Conservation (phyloP, 1,284 basidiomycete genomes). For the Cryptococcus neoformans region DNA sequence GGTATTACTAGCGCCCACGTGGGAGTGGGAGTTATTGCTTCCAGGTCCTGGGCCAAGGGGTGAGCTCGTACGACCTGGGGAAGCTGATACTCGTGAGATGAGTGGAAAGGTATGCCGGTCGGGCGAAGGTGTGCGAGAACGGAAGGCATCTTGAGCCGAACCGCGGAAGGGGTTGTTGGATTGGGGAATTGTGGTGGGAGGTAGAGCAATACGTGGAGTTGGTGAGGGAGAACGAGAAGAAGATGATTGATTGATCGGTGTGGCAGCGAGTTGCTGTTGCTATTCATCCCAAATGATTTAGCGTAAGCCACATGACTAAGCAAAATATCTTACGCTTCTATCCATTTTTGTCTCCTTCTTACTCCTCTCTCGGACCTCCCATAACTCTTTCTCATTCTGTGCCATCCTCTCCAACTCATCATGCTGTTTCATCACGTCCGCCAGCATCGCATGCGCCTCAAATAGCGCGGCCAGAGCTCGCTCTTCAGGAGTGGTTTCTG, state of each 20-base stretch:
- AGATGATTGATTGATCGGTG: conserved; percentile 13
- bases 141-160: conserved; percentile 3
- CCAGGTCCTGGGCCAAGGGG: conserved; percentile 19
- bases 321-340: conserved; percentile 23
- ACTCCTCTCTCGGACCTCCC: conserved; percentile 45
- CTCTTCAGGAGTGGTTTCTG: conserved; percentile 29
- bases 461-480: conserved; percentile 39
- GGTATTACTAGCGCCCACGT: too few relatives aligned
- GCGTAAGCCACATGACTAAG: background rate
- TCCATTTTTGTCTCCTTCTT: conserved; percentile 47
- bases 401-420: conserved; percentile 42
- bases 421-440: conserved; percentile 41
- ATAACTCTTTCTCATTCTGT: conserved; percentile 36
- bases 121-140: conserved; percentile 36
- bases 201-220: conserved; percentile 17
- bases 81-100: conserved; percentile 16
- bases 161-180: conserved; percentile 11
- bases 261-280: conserved; percentile 7
- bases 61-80: conserved; percentile 10
- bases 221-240: conserved; percentile 41
- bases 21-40: too few relatives aligned
- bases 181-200: conserved; percentile 2
- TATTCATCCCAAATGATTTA: background rate
- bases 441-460: conserved; percentile 37
- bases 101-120: conserved; percentile 16